Evolutionary conservation across 2,329 filamentous ascomycete genomes (phyloP), one percentile per base, ranked within the genome.

Genomic region (Aspergillus sojae): DNA sequence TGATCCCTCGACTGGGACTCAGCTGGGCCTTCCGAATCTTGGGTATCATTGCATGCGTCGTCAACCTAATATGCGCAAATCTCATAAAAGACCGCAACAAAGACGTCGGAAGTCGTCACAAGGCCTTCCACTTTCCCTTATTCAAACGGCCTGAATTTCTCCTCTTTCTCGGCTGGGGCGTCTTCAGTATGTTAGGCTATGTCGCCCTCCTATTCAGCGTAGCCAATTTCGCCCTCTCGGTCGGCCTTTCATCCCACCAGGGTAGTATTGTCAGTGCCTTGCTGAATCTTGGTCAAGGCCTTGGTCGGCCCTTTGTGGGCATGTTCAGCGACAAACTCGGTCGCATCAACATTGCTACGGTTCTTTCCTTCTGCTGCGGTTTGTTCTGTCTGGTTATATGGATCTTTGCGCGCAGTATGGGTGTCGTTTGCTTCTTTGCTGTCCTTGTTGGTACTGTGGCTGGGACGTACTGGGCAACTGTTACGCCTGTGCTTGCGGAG

Each of bases 111-210:
- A 79, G 80, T 57, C 80, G 79, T 2, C 80, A 86, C 68, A 78
- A 81, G 28, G 80, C 82, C 2, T 87, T 89, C 68, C 84, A 87
- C 69, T 72, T 82, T 28, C 76, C 78, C 4, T 72, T 89, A 6
- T 84, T 89, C 67, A 80, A 78, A 50, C 80, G 82, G 1, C 75
- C 80, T 0, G 84, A 90, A 67, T 87, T 88, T 63, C 63, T 86
- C 4, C 79, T 88, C 0, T 78, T 90, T n/a, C 78, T 88, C 26
- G 78, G 72, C 4, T 91, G 85, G 78, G 87, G 86, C 0, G 81
- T 86, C 62, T 80, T 89, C 65, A 87, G 82, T 57, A 87, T 89
- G 82, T 77, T 91, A 6, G 89, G 86, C 6, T 91, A 91, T 67
- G 85, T 89, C 23, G 85, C 88, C 0, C 75, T 91, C 2, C 79